These are phyloP conservation scores for Drechslerella dactyloides DNA, from an alignment of 2,329 filamentous ascomycete genomes.

Conservation along the genomic window DNA sequence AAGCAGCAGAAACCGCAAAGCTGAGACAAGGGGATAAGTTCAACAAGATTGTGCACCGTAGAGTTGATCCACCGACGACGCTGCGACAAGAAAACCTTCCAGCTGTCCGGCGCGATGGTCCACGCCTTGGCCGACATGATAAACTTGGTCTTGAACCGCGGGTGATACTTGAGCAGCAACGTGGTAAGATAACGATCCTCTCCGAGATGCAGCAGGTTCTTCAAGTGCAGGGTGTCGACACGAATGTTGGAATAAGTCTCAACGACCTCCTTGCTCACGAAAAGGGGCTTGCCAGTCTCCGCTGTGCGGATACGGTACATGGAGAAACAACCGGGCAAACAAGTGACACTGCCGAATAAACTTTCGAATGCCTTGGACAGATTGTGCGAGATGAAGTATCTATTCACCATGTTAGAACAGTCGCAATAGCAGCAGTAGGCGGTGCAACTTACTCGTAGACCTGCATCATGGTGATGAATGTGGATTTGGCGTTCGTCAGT, in stretches of 20 bases:
- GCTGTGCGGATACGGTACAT: conserved; percentile 98
- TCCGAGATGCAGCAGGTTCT: conserved; percentile 94
- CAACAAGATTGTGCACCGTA: conserved; percentile 95
- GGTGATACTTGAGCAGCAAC: conserved; percentile 86
- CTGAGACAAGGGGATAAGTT: conserved; percentile 89
- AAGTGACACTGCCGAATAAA: conserved; percentile 95
- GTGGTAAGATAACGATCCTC: conserved; percentile 98
- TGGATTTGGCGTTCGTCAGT: conserved; percentile 88
- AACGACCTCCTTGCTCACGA: conserved; percentile 90
- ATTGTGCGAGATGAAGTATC: conserved; percentile 97
- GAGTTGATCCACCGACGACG: conserved; percentile 99
- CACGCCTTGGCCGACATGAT: conserved; percentile 89
- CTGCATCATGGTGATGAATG: conserved; percentile 98
- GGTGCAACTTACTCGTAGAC: conserved; percentile 73
- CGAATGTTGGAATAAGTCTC: conserved; percentile 89
- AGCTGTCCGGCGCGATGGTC: conserved; percentile 95
- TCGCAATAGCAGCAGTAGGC: neutral
- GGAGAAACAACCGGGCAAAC: conserved; percentile 96
- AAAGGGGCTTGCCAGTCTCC: conserved; percentile 92
- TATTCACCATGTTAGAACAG: conserved; percentile 24
- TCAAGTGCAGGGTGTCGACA: conserved; percentile 97
- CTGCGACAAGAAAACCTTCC: conserved; percentile 93
- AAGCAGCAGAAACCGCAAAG: conserved; percentile 99
- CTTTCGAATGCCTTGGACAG: conserved; percentile 96
- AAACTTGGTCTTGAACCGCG: conserved; percentile 98